Conservation (phyloP, 2,329 filamentous ascomycete species). For the Diplocarpon mali region DNA sequence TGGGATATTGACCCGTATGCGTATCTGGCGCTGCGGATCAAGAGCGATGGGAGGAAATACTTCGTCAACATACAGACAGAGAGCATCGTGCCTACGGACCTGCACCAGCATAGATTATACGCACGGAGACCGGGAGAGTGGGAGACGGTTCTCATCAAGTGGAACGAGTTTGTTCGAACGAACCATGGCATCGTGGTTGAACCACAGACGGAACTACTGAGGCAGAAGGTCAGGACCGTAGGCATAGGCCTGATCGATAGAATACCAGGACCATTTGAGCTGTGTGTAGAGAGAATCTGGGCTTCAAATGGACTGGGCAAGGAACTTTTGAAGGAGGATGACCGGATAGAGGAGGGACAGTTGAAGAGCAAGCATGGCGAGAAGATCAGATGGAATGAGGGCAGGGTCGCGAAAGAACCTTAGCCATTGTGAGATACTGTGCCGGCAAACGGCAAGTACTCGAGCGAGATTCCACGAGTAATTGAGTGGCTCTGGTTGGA, state of each 20-base stretch:
- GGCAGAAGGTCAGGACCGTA: slow-evolving; percentile 73
- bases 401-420: slow-evolving; percentile 30
- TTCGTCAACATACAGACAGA: slow-evolving; percentile 95
- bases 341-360: slow-evolving; percentile 28
- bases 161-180: slow-evolving; percentile 88
- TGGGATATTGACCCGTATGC: slow-evolving; percentile 88
- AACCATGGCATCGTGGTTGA: slow-evolving; percentile 88
- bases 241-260: slow-evolving; percentile 86
- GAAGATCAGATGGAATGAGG: slow-evolving; percentile 32
- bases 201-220: slow-evolving; percentile 81
- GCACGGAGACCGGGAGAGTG: slow-evolving; percentile 70
- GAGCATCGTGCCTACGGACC: slow-evolving; percentile 82
- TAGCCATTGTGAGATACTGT: not conserved
- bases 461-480: not conserved
- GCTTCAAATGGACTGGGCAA: slow-evolving; percentile 55
- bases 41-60: slow-evolving; percentile 84
- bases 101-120: slow-evolving; percentile 89
- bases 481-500: not conserved
- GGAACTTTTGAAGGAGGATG: slow-evolving; percentile 20
- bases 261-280: slow-evolving; percentile 76
- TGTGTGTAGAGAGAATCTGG: slow-evolving; percentile 80
- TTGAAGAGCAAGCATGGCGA: slow-evolving; percentile 32
- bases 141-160: slow-evolving; percentile 90
- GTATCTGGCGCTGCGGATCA: slow-evolving; percentile 79
- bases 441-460: not conserved